A percentile compares a stretch with the other conserved stretches of the same genome.
Conservation (phyloP, 176 grass and related monocot genomes). For the Lolium rigidum region DNA sequence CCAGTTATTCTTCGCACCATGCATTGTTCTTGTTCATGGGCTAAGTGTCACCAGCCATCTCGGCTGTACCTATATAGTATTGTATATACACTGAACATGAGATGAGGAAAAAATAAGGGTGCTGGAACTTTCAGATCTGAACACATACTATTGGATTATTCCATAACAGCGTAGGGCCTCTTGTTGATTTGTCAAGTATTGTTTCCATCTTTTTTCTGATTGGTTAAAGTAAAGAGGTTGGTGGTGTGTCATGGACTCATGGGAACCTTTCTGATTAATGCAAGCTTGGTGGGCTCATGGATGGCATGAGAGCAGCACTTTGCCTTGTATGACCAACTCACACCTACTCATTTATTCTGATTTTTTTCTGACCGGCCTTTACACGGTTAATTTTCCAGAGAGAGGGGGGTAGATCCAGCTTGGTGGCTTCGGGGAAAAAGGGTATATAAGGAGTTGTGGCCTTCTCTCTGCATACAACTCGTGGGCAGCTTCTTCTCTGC, state of each 20-base stretch:
- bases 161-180: slow-evolving; percentile 23
- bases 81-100: slow-evolving; percentile 11
- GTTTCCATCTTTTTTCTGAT: background rate
- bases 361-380: slow-evolving; percentile 51
- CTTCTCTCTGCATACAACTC: slow-evolving; percentile 40
- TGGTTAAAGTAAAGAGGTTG: slow-evolving; percentile 44
- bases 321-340: slow-evolving; percentile 24
- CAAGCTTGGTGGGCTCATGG: slow-evolving; percentile 55
- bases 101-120: background rate
- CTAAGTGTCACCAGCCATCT: slow-evolving; percentile 17
- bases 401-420: slow-evolving; percentile 47
- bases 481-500: slow-evolving; percentile 50
- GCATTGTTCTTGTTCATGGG: slow-evolving; percentile 53
- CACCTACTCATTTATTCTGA: background rate
- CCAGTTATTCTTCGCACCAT: slow-evolving; percentile 36
- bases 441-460: slow-evolving; percentile 56
- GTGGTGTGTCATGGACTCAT: slow-evolving; percentile 52
- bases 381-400: slow-evolving; percentile 48
- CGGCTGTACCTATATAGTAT: background rate
- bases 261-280: slow-evolving; percentile 42
- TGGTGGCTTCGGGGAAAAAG: slow-evolving; percentile 21
- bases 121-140: slow-evolving; percentile 33
- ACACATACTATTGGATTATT: slow-evolving; percentile 7
- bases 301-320: slow-evolving; percentile 39
- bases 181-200: slow-evolving; percentile 2